phyloP scores from a whole-genome alignment of 768 basidiomycete species.

The Dentipellis fragilis region DNA sequence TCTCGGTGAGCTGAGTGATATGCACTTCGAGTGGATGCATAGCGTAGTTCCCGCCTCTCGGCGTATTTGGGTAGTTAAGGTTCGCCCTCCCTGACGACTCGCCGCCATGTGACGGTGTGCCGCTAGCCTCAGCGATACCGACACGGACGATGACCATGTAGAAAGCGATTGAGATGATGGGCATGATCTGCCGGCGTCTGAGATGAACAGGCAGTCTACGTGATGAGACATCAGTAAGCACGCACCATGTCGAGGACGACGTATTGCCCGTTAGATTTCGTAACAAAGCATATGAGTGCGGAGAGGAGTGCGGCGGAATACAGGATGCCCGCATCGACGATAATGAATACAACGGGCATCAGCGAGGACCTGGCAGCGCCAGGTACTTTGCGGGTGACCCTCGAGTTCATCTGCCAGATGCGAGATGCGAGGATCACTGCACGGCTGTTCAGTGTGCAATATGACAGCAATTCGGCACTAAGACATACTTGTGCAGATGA shows the following conservation, averaged over 20 bases:
- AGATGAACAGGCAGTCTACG: background rate
- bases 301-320: constrained; percentile 4
- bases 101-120: background rate
- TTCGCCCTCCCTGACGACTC: background rate
- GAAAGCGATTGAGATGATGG: constrained; percentile 1
- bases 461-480: too few species aligned
- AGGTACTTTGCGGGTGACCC: background rate
- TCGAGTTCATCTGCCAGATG: background rate
- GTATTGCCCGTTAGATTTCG: constrained; percentile 12
- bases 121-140: constrained; percentile 4
- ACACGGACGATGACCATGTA: constrained; percentile 14
- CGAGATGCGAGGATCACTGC: background rate
- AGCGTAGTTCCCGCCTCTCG: background rate
- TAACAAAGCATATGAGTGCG: constrained; percentile 17
- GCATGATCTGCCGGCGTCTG: too few species aligned
- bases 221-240: too few species aligned
- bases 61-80: too few species aligned
- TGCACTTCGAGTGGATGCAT: background rate
- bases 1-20: background rate
- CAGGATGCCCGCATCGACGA: background rate
- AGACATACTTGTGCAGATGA: background rate
- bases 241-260: constrained; percentile 13
- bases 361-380: background rate
- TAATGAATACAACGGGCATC: background rate
- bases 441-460: background rate